Base-by-base conservation (phyloP, 768 basidiomycete species). In the Lactifluus volemus region DNA sequence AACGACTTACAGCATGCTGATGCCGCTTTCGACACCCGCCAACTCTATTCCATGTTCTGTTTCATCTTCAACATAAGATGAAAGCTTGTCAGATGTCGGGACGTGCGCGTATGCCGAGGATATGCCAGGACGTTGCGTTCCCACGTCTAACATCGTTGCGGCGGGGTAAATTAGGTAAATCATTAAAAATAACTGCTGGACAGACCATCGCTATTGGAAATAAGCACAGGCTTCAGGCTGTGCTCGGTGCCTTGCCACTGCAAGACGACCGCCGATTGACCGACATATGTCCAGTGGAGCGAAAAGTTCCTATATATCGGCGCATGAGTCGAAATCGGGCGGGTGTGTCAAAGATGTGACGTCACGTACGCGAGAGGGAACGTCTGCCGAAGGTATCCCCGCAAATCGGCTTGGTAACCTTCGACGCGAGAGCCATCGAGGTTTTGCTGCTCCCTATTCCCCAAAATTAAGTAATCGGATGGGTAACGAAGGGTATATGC, bases 171-270 rank as follows among this genome's bases (percentile, higher is more conserved):
- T 49, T 1, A 29, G 32, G 10, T 1, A 30, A 9, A 25, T 14
- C 44, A 52, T 21, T 9, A 6, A 21, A 19, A n/a, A 29, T 2
- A 2, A 49, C 5, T 17, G 39, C 5, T 1, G 21, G 45, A 53
- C 61, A 49, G 4, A 58, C 61, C 52, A 25, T 49, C 38, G 41
- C 29, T 49, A 34, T 58, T 63, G 1, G 52, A 44, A 19, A 63
- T 30, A 41, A 58, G 44, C 39, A 58, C 52, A 8, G 61, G 61
- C 9, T 54, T 44, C 10, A 49, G 29, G 32, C 5, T 19, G 17
- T 7, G 41, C 21, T 58, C 39, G 2, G 48, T 44, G 30, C 61
- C 61, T 41, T 49, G 56, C 61, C 56, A 63, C 10, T 49, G 52
- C 9, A 54, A 30, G 32, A 63, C 52, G 19, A 63, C 9, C 17